Evolutionary conservation across 768 basidiomycete genomes (phyloP).

Genomic region (Rhizopogon salebrosus): DNA sequence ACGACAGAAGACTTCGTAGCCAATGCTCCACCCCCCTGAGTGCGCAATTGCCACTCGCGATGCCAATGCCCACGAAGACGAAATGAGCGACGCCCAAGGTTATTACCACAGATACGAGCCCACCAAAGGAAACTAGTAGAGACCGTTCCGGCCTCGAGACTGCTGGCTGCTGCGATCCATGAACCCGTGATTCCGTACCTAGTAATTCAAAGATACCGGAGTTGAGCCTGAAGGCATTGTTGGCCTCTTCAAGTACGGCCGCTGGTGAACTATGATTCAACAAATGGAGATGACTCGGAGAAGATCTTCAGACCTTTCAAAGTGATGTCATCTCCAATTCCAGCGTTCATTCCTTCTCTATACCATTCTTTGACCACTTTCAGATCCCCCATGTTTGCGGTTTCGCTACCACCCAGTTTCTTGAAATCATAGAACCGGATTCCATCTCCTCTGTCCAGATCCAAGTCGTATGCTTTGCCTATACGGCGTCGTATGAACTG

Average conservation of each 20-base stretch:
- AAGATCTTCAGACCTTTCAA: slow-evolving; percentile 21
- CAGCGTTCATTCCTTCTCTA: slow-evolving; percentile 31
- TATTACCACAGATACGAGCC: neutral
- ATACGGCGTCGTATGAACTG: slow-evolving; percentile 61
- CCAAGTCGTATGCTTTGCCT: slow-evolving; percentile 62
- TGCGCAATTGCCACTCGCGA: neutral
- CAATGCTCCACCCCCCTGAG: neutral
- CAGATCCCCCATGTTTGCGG: slow-evolving; percentile 56
- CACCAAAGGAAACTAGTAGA: neutral
- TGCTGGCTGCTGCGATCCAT: slow-evolving; percentile 14
- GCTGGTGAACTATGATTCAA: slow-evolving; percentile 21
- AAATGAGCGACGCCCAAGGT: neutral
- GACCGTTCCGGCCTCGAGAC: neutral
- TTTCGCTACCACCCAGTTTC: slow-evolving; percentile 42
- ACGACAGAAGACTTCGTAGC: neutral
- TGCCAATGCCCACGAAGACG: neutral
- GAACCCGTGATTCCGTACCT: slow-evolving; percentile 1
- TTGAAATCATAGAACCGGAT: slow-evolving; percentile 67
- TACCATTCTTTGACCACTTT: slow-evolving; percentile 68
- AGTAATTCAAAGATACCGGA: slow-evolving; percentile 39
- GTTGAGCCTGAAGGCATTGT: slow-evolving; percentile 44
- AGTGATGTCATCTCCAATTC: slow-evolving; percentile 26
- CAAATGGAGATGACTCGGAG: neutral
- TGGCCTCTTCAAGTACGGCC: slow-evolving; percentile 44
- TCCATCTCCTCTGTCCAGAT: slow-evolving; percentile 44